phyloP scores from a whole-genome alignment of 352 stramenopile genomes.

The Phytophthora pistaciae region DNA sequence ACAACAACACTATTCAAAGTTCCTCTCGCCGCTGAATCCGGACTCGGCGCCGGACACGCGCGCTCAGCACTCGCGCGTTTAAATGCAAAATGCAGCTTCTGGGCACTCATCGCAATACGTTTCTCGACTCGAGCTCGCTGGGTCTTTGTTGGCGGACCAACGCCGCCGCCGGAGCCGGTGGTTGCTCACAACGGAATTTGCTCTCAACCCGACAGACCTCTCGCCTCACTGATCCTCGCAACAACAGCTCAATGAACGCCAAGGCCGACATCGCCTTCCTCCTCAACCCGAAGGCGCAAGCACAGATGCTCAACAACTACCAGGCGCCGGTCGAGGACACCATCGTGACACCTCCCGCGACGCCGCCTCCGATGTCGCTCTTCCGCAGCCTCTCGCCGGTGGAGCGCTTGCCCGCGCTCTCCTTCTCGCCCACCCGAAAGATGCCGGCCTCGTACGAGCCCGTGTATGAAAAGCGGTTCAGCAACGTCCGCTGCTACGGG shows the following conservation, averaged over 20 bases:
- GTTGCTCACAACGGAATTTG: slow-evolving; percentile 26
- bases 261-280: slow-evolving; percentile 55
- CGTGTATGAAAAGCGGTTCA: slow-evolving; percentile 19
- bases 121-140: slow-evolving; percentile 22
- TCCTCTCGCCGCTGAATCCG: slow-evolving; percentile 15
- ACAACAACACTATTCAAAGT: slow-evolving; percentile 16
- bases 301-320: slow-evolving; percentile 6
- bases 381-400: slow-evolving; percentile 25
- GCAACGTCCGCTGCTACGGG: slow-evolving; percentile 19
- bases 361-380: slow-evolving; percentile 26
- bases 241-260: slow-evolving; percentile 30
- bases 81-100: slow-evolving; percentile 19
- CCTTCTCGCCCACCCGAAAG: slow-evolving; percentile 32
- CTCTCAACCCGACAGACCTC: slow-evolving; percentile 4
- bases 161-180: neutral
- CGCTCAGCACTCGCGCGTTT: slow-evolving; percentile 2
- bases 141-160: slow-evolving; percentile 16
- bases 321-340: slow-evolving; percentile 6
- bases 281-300: slow-evolving; percentile 37
- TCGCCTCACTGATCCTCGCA: neutral
- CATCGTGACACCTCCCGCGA: slow-evolving; percentile 16
- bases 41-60: slow-evolving; percentile 12
- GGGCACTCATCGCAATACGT: slow-evolving; percentile 21
- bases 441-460: slow-evolving; percentile 33
- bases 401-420: slow-evolving; percentile 16